Evolutionary conservation across 805 yeast species (phyloP), one percentile per base, ranked within the genome.

Genomic region (Nematodospora valgi): DNA sequence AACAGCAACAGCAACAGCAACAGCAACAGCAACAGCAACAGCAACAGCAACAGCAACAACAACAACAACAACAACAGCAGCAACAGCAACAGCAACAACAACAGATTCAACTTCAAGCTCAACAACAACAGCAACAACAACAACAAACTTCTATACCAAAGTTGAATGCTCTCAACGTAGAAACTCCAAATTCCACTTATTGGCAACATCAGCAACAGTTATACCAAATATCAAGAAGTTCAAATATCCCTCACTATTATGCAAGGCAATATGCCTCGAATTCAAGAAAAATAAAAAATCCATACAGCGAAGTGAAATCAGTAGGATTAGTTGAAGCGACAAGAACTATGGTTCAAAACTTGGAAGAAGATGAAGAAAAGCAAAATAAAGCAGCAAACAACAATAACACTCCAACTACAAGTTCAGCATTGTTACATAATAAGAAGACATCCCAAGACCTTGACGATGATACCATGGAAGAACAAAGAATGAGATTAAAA

Each of bases 201-300:
- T 86, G 95, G 95, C 83, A 80, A 56, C 89, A 84, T 54, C 95
- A 86, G 60, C 62, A 68, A 30, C 87, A 80, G 53, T 68, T 87
- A 39, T 81, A 78, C 19, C 86, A 79, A 43, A 57, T 82, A 32
- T 82, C 93, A 4, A 74, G 93, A 55, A 45, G 51, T 14, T 73
- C 85, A 20, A 76, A 74, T 48, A 57, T 74, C 17, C 85, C 94
- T 3, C 95, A 86, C 59, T 80, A 72, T 51, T 86, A 85, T 61
- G 96, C 96, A 4, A 73, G 95, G 40, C 78, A 79, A 44, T 88
- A 87, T 19, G 95, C 95, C 5, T 65, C 79, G 10, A 68, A 77
- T 37, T 80, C 84, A 1, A 65, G 82, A 50, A 72, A 68, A 49
- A 46, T 51, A 14, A 64, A 57, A 53, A 63, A 51, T 37, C 65